These are phyloP conservation scores for Angomonas desouzai DNA, from an alignment of 208 protist species.

Conservation along the genomic window DNA sequence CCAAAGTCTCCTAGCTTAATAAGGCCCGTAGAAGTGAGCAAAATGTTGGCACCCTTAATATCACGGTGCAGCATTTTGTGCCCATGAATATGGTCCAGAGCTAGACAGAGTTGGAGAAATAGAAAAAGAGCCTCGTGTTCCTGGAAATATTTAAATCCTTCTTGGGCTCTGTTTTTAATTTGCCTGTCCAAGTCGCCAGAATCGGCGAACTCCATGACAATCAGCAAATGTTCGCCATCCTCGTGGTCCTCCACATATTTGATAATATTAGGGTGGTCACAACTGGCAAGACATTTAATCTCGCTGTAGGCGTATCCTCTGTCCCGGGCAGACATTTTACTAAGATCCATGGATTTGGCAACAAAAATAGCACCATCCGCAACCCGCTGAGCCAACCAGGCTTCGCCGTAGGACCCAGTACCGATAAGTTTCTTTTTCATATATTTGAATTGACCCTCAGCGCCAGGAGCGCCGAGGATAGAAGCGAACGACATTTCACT, in stretches of 20 bases:
- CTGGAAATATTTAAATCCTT: constrained; percentile 67
- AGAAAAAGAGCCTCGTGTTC: constrained; percentile 85
- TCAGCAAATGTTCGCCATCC: constrained; percentile 73
- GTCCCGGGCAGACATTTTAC: constrained; percentile 81
- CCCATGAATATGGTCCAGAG: constrained; percentile 84
- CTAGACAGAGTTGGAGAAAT: constrained; percentile 82
- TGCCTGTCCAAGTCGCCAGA: constrained; percentile 82
- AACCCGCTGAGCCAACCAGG: constrained; percentile 65
- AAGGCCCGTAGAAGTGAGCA: constrained; percentile 81
- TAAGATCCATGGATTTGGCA: constrained; percentile 79
- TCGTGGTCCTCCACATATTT: constrained; percentile 82
- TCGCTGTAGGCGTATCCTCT: constrained; percentile 81
- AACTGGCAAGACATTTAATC: constrained; percentile 82
- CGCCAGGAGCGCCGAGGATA: constrained; percentile 40
- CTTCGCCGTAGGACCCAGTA: constrained; percentile 83
- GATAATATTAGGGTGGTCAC: constrained; percentile 85
- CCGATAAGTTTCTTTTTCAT: constrained; percentile 79
- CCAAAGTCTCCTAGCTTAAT: constrained; percentile 92
- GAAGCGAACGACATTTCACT: constrained; percentile 20
- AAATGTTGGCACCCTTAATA: constrained; percentile 87
- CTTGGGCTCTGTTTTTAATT: constrained; percentile 54
- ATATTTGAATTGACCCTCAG: constrained; percentile 55
- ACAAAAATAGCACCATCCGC: constrained; percentile 68
- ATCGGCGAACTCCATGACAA: constrained; percentile 88
- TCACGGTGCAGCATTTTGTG: constrained; percentile 91